phyloP scores from a whole-genome alignment of 768 basidiomycete species.

The Vararia minispora region DNA sequence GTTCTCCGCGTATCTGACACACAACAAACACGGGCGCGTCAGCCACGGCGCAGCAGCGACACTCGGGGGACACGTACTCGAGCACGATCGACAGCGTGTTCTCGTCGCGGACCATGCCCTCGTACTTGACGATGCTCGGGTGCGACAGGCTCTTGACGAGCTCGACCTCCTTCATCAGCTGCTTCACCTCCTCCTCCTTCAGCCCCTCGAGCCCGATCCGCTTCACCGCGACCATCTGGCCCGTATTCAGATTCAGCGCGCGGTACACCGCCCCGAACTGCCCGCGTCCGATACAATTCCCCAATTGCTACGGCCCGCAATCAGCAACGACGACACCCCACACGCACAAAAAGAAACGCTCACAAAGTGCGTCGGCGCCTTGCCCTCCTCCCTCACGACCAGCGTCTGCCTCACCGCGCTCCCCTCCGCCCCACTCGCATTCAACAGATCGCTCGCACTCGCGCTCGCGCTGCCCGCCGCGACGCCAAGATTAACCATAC shows the following conservation, averaged over 20 bases:
- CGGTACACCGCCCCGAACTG: constrained; percentile 96
- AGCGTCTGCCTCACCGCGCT: constrained; percentile 55
- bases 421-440: constrained; percentile 54
- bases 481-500: constrained; percentile 54
- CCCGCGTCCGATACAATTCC: constrained; percentile 93
- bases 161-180: constrained; percentile 92
- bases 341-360: constrained; percentile 24
- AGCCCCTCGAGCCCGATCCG: constrained; percentile 84
- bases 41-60: no score
- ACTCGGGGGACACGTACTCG: constrained; percentile 57
- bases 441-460: constrained; percentile 55
- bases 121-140: constrained; percentile 95
- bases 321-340: constrained; percentile 8
- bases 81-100: constrained; percentile 87
- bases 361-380: constrained; percentile 71
- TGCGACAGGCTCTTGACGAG: constrained; percentile 85
- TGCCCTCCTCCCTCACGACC: constrained; percentile 73
- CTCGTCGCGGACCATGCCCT: constrained; percentile 87
- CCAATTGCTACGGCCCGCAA: constrained; percentile 66
- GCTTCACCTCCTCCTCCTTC: constrained; percentile 81
- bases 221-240: constrained; percentile 99
- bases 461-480: constrained; percentile 37
- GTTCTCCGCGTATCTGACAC: constrained; percentile 94
- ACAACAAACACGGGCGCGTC: no score
- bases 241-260: constrained; percentile 86